Conservation (phyloP, 164 flowering plant species). For the Tetracentron sinense region DNA sequence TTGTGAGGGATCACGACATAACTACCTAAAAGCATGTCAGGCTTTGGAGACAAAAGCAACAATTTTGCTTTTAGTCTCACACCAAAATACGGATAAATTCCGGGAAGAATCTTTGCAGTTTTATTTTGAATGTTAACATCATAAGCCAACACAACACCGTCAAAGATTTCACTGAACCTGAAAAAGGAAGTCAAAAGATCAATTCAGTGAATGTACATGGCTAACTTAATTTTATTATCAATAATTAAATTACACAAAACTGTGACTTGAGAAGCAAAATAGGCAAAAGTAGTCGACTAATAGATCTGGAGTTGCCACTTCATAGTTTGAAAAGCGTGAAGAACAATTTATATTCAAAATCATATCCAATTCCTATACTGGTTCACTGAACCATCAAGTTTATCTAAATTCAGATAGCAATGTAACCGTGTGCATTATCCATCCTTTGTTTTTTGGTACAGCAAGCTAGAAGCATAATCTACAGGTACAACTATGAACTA, state of each 20-base stretch:
- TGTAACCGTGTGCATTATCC: neutral
- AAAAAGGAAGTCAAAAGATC: constrained; percentile 1
- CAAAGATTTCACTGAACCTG: constrained; percentile 72
- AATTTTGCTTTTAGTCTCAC: constrained; percentile 53
- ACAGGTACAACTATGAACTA: too few relatives aligned
- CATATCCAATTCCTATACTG: neutral
- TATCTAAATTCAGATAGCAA: neutral
- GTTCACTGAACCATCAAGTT: neutral
- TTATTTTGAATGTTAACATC: constrained; percentile 27
- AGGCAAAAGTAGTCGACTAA: too few relatives aligned
- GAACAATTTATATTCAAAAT: neutral
- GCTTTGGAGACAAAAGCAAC: constrained; percentile 72
- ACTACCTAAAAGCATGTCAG: constrained; percentile 73
- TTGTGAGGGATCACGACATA: neutral
- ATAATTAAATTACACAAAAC: too few relatives aligned
- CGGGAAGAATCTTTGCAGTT: constrained; percentile 51
- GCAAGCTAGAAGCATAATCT: too few relatives aligned
- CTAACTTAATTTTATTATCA: too few relatives aligned
- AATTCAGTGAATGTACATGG: neutral
- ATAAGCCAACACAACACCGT: constrained; percentile 79
- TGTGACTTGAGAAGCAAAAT: too few relatives aligned
- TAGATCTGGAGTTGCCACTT: neutral
- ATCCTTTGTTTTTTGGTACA: too few relatives aligned
- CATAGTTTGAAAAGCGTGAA: too few relatives aligned
- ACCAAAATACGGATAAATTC: constrained; percentile 61